These are phyloP conservation scores for Sicyos edulis DNA, from an alignment of 306 rosid genomes.

Conservation along the genomic window DNA sequence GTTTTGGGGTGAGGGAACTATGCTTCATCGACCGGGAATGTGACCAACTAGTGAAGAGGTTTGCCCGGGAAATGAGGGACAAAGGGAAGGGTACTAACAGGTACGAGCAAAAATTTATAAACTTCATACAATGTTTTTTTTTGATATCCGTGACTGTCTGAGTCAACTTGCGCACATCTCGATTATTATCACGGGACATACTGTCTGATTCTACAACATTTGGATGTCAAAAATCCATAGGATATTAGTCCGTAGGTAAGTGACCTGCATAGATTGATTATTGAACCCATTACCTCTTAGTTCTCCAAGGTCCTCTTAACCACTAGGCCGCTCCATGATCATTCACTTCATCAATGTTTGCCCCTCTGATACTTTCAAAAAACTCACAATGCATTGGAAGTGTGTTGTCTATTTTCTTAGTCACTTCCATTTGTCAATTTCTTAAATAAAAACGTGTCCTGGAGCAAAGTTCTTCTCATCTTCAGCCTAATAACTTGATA, in stretches of 20 bases:
- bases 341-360: too few species aligned
- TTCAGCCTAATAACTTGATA: neutral
- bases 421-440: neutral
- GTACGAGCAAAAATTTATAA: conserved; percentile 25
- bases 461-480: neutral
- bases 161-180: too few species aligned
- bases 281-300: too few species aligned
- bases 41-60: conserved; percentile 55
- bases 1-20: conserved; percentile 72
- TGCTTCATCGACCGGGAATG: conserved; percentile 79
- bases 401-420: neutral
- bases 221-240: too few species aligned
- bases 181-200: too few species aligned
- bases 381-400: neutral
- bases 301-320: too few species aligned
- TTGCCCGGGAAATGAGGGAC: conserved; percentile 41
- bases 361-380: neutral
- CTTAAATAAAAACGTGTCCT: neutral
- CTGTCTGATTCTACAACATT: too few species aligned
- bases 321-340: too few species aligned
- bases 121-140: neutral
- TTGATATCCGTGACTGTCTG: too few species aligned
- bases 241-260: too few species aligned
- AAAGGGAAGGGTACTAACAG: conserved; percentile 37
- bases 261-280: too few species aligned